Evolutionary conservation across 495 filamentous ascomycete genomes (phyloP), one percentile per base, ranked within the genome.

Genomic region (Ramalina peruviana): DNA sequence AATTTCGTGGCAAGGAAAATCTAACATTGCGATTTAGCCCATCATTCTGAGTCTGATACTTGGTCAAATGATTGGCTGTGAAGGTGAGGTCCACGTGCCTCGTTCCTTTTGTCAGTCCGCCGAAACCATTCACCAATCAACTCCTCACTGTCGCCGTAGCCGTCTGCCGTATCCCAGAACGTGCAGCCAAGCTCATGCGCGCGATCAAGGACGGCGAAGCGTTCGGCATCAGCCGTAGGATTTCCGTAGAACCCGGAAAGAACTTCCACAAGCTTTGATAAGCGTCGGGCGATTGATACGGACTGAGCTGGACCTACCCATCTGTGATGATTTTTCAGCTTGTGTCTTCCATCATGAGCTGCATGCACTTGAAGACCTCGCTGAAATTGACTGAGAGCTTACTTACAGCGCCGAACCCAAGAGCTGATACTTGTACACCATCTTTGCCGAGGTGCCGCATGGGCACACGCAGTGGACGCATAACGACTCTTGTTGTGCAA

Each of bases 1-100:
- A 80, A 80, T 42, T 82, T 81, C 11, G 72, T 76, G 0, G 76
- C 67, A 5, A 81, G 60, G 59, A 81, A 79, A 48, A 81, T 76
- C 30, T 55, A 19, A 0, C 20, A 25, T 25, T 25, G 23, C 23
- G 23, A 25, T 25, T 25, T 6, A 25, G 23, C 23, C 23, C 23
- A 25, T 25, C 3, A 20, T 20, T 25, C 23, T 6, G 6, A 3
- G 23, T 6, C 23, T 25, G 23, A 25, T 25, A 25, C 23, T 0
- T 25, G 23, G 6, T 25, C 23, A 6, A 4, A 25, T 25, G 3
- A 25, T 12, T 19, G n/a, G 11, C 39, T 36, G 26, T 17, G 26
- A 20, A 46, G 15, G 11, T 46, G 15, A 30, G 23, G 23, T 25
- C 23, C n/a, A 6, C 53, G 23, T 46, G 46, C 49, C 6, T 77